Conservation (phyloP, 148 eudicot species). For the Salicornia ramosissima region DNA sequence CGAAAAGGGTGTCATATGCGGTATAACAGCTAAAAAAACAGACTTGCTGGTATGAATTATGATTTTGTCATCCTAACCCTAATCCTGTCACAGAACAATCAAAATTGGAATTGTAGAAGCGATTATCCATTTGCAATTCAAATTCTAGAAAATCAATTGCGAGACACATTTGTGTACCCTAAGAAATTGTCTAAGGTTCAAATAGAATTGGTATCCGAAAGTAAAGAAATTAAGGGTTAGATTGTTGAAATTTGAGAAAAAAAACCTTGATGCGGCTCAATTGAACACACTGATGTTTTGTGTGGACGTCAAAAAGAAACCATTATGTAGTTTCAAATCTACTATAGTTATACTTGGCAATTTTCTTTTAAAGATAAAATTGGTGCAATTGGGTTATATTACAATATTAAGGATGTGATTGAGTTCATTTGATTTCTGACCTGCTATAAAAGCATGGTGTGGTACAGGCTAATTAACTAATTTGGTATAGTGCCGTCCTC, state of each 20-base stretch:
- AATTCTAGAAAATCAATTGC: neutral
- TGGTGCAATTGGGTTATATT: neutral
- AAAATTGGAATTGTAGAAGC: neutral
- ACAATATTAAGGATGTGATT: neutral
- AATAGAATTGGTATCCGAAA: neutral
- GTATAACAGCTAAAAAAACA: too few relatives aligned
- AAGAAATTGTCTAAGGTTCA: neutral
- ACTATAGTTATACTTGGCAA: neutral
- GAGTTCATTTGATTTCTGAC: neutral
- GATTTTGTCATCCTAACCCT: neutral
- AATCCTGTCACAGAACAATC: neutral
- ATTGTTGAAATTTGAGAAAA: too few relatives aligned
- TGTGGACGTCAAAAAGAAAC: neutral
- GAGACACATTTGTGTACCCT: neutral
- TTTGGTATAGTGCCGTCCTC: constrained; percentile 24
- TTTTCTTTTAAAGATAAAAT: neutral
- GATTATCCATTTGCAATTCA: neutral
- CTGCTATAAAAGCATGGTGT: neutral
- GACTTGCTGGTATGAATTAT: neutral
- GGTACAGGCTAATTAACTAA: neutral
- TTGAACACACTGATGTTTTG: neutral
- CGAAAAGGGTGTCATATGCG: too few relatives aligned
- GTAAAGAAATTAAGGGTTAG: too few relatives aligned
- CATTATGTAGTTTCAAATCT: neutral
- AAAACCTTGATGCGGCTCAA: neutral